These are phyloP conservation scores for Suillus occidentalis DNA, from an alignment of 768 basidiomycete species.

Conservation along the genomic window DNA sequence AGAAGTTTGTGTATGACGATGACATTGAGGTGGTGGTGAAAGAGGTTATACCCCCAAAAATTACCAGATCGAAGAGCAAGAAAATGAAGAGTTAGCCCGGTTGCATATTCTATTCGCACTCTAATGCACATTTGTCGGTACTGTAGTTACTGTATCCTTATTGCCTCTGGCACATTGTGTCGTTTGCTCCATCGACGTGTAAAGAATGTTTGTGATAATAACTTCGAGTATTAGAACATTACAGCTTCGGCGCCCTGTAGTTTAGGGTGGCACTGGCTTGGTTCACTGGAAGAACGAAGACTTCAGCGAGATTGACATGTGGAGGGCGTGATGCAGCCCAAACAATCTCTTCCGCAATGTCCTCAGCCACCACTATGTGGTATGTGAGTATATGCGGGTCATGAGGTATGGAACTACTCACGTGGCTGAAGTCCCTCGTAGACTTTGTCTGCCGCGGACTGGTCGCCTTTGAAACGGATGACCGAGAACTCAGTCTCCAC, in stretches of 20 bases:
- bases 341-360: conserved; percentile 97
- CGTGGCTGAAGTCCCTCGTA: conserved; percentile 87
- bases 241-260: conserved; percentile 46
- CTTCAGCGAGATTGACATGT: conserved; percentile 88
- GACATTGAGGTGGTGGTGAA: conserved; percentile 43
- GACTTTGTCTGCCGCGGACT: conserved; percentile 78
- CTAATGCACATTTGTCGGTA: conserved; percentile 18
- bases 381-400: conserved; percentile 10
- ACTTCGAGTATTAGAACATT: conserved; percentile 2
- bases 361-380: conserved; percentile 67
- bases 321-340: conserved; percentile 92
- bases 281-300: conserved; percentile 76
- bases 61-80: conserved; percentile 58
- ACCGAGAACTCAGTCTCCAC: conserved; percentile 93
- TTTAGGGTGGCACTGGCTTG: conserved; percentile 70
- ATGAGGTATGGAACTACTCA: conserved; percentile 39
- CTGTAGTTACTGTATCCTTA: conserved; percentile 36
- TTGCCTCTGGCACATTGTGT: conserved; percentile 2
- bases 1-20: conserved; percentile 80
- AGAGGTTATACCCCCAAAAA: conserved; percentile 38
- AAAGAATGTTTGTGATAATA: background rate
- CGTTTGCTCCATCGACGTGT: background rate
- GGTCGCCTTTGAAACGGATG: conserved; percentile 86
- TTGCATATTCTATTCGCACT: background rate
- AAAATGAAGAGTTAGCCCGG: conserved; percentile 39